Conservation (phyloP, 2,329 filamentous ascomycete species). For the Colletotrichum zoysiae region DNA sequence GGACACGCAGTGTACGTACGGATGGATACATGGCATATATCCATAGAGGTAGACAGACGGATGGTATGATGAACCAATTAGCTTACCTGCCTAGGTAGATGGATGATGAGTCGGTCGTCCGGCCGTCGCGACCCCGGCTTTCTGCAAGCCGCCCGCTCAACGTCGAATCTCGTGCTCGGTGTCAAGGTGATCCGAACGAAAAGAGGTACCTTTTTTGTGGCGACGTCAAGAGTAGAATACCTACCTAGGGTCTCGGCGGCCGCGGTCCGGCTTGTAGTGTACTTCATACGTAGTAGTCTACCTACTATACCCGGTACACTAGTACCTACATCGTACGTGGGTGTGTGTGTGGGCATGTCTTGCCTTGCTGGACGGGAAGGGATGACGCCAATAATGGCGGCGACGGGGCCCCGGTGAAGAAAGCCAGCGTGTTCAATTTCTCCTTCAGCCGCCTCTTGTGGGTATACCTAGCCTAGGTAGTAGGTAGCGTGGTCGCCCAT, state of each 20-base stretch:
- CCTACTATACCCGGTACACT: no score
- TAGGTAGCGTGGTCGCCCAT: constrained; percentile 6
- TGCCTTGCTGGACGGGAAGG: background rate
- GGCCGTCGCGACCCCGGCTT: background rate
- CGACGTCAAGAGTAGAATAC: constrained; percentile 9
- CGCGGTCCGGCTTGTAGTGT: background rate
- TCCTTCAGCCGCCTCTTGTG: constrained; percentile 26
- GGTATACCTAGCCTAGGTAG: no score
- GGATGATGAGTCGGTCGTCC: background rate
- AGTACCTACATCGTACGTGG: no score
- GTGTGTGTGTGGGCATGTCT: background rate
- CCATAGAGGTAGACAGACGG: no score
- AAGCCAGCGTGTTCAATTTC: constrained; percentile 15
- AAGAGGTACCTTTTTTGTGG: background rate
- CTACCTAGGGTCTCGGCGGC: constrained; percentile 12
- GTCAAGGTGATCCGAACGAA: constrained; percentile 4
- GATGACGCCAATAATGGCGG: background rate
- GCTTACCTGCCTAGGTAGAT: background rate
- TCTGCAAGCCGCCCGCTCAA: background rate
- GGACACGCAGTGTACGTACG: background rate
- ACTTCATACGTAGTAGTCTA: no score
- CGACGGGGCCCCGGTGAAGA: background rate
- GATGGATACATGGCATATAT: no score
- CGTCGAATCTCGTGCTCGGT: constrained; percentile 8
- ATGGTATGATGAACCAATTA: background rate